phyloP scores from a whole-genome alignment of 768 basidiomycete genomes.

The Tricholoma saponaceum region DNA sequence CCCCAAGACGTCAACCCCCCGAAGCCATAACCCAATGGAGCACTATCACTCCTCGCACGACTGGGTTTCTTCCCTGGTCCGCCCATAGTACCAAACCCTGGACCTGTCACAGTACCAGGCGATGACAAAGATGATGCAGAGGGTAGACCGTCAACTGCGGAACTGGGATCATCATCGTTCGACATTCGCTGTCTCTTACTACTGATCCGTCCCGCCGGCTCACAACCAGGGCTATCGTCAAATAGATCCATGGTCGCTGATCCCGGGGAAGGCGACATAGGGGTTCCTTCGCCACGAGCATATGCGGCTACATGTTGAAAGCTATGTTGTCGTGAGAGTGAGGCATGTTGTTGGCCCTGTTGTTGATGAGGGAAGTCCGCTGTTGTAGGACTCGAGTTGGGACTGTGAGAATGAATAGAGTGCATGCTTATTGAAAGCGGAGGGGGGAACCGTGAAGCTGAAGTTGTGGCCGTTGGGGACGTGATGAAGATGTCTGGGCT shows the following conservation, averaged over 20 bases:
- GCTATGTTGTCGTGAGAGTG: slow-evolving; percentile 57
- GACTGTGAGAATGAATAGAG: slow-evolving; percentile 37
- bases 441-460: slow-evolving; percentile 35
- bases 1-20: slow-evolving; percentile 22
- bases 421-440: slow-evolving; percentile 43
- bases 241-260: slow-evolving; percentile 43
- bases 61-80: slow-evolving; percentile 36
- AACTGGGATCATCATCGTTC: slow-evolving; percentile 21
- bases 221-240: slow-evolving; percentile 28
- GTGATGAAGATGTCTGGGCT: slow-evolving; percentile 74
- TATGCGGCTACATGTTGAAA: slow-evolving; percentile 50
- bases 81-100: slow-evolving; percentile 14
- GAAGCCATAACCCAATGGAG: slow-evolving; percentile 56
- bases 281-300: slow-evolving; percentile 28
- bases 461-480: slow-evolving; percentile 45
- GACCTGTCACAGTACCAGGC: slow-evolving; percentile 23
- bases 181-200: slow-evolving; percentile 55
- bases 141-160: slow-evolving; percentile 16
- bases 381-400: slow-evolving; percentile 43
- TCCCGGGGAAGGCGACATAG: slow-evolving; percentile 37
- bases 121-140: slow-evolving; percentile 28
- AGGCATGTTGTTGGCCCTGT: slow-evolving; percentile 33
- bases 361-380: slow-evolving; percentile 39
- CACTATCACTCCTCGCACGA: slow-evolving; percentile 65
- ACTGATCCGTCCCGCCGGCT: slow-evolving; percentile 26